phyloP scores from a whole-genome alignment of 148 eudicot genomes.

The Camellia japonica region DNA sequence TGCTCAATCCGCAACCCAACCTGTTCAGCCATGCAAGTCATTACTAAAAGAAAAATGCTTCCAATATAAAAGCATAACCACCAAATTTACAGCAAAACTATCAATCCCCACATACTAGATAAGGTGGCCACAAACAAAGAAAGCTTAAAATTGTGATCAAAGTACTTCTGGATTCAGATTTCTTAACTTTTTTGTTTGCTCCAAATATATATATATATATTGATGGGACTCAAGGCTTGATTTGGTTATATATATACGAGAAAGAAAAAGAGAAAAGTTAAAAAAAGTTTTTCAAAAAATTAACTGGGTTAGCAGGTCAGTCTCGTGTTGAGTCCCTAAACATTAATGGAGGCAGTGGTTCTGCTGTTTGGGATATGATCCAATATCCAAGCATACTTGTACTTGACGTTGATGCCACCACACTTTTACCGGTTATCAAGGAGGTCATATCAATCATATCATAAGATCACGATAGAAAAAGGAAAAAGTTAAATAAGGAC shows the following conservation, averaged over 20 bases:
- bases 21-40: conserved; percentile 35
- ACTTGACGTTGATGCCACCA: neutral
- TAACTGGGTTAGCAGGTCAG: neutral
- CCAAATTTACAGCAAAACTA: neutral
- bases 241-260: too few species aligned
- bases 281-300: neutral
- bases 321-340: neutral
- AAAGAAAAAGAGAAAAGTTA: neutral
- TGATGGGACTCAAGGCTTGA: too few species aligned
- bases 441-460: neutral
- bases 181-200: neutral
- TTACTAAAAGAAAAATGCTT: neutral
- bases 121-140: neutral
- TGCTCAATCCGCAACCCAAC: conserved; percentile 95
- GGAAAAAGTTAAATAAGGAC: neutral
- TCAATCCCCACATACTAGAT: neutral
- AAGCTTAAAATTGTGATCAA: neutral
- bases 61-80: neutral
- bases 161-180: neutral
- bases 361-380: neutral
- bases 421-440: neutral
- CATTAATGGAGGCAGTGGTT: neutral
- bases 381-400: neutral
- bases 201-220: too few species aligned
- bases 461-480: neutral